A percentile compares a stretch with the other conserved stretches of the same genome.
These are phyloP conservation scores for Huiozyma sinensis DNA, from an alignment of 805 yeast genomes.

Conservation along the genomic window DNA sequence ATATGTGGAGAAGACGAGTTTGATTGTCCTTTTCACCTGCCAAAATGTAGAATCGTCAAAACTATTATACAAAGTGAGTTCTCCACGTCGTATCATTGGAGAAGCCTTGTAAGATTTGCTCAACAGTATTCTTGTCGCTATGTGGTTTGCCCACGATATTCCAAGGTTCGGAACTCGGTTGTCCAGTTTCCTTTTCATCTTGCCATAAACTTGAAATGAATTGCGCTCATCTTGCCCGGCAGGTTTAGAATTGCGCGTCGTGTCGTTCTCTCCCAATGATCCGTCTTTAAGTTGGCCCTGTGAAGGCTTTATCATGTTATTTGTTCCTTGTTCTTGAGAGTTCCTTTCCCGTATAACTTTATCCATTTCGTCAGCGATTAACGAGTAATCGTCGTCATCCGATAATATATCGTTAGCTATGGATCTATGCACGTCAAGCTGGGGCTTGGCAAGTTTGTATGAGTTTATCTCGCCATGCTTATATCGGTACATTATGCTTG, in stretches of 20 bases:
- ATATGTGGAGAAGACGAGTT: conserved; percentile 34
- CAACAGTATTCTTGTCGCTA: conserved; percentile 40
- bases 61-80: conserved; percentile 24
- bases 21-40: conserved; percentile 29
- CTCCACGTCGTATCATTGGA: conserved; percentile 21
- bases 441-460: not conserved
- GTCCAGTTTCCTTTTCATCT: conserved; percentile 25
- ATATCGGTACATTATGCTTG: conserved; percentile 27
- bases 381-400: conserved; percentile 22
- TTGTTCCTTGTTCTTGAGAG: not conserved
- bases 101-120: conserved; percentile 34
- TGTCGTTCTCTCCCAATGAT: not conserved
- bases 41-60: conserved; percentile 25
- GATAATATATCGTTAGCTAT: conserved; percentile 14
- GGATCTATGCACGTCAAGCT: not conserved
- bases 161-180: conserved; percentile 45
- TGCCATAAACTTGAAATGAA: too few species aligned
- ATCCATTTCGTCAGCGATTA: conserved; percentile 14
- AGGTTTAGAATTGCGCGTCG: not conserved
- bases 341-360: conserved; percentile 3
- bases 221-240: too few species aligned
- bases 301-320: not conserved
- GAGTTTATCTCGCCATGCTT: conserved; percentile 7
- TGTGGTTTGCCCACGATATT: conserved; percentile 40
- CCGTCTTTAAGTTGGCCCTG: too few species aligned